Percentiles rank a stretch among this genome's conserved stretches.
Conservation (phyloP, 257 asterid species). For the Fraxinus cuspidata region DNA sequence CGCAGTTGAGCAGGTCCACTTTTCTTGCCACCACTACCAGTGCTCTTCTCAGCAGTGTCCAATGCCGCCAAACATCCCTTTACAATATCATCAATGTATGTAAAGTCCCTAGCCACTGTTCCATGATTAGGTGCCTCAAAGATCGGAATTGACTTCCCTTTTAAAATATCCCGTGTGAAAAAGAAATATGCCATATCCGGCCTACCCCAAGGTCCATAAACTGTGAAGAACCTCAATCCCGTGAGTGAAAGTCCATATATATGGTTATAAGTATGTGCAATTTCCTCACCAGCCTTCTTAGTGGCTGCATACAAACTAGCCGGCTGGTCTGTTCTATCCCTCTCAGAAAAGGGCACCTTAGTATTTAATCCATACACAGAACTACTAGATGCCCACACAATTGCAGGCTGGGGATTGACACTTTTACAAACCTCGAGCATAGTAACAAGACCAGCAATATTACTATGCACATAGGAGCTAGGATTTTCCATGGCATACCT, state of each 20-base stretch:
- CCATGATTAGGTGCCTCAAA: constrained; percentile 64
- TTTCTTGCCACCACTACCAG: constrained; percentile 70
- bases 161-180: constrained; percentile 55
- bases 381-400: constrained; percentile 70
- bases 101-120: constrained; percentile 62
- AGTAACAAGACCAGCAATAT: constrained; percentile 62
- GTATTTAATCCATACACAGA: constrained; percentile 62
- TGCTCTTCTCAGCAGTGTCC: constrained; percentile 65
- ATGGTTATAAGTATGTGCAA: constrained; percentile 63
- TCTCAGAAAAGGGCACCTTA: constrained; percentile 55
- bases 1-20: constrained; percentile 59
- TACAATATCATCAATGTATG: constrained; percentile 64
- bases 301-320: constrained; percentile 69
- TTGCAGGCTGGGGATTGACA: constrained; percentile 62
- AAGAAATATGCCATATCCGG: constrained; percentile 75
- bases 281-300: constrained; percentile 64
- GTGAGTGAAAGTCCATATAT: constrained; percentile 63
- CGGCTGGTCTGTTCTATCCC: constrained; percentile 61
- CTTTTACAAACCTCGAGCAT: constrained; percentile 60
- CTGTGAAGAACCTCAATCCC: constrained; percentile 63
- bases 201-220: constrained; percentile 74
- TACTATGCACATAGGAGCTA: constrained; percentile 61
- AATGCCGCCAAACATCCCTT: constrained; percentile 62
- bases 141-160: constrained; percentile 56
- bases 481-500: constrained; percentile 70